Conservation (phyloP, 2,329 filamentous ascomycete species). For the Trichoderma sp. region DNA sequence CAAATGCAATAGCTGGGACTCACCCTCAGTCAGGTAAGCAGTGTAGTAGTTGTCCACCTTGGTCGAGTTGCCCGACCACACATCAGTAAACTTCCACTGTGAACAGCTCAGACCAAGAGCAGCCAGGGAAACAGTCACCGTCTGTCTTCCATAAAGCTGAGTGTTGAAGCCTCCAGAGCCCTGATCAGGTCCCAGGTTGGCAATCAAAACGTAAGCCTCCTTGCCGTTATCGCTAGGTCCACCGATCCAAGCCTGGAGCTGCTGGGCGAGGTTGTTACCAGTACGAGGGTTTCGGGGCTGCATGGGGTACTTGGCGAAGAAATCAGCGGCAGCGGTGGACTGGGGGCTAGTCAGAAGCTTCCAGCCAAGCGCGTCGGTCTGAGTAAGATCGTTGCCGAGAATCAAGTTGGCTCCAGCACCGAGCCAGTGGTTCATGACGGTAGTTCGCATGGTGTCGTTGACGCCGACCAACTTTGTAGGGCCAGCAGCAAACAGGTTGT, state of each 20-base stretch:
- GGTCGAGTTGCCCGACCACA: conserved; percentile 19
- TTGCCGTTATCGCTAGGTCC: conserved; percentile 13
- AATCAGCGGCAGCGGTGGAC: conserved; percentile 14
- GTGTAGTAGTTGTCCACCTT: conserved; percentile 11
- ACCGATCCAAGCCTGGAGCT: conserved; percentile 21
- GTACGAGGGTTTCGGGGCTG: conserved; percentile 22
- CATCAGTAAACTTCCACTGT: conserved; percentile 14
- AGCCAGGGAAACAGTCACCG: conserved; percentile 14
- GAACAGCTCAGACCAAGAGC: conserved; percentile 2
- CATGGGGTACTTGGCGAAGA: conserved; percentile 24
- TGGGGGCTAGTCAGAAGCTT: conserved; percentile 15
- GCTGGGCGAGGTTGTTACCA: conserved; percentile 19
- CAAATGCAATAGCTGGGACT: conserved; percentile 17
- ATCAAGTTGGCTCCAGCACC: conserved; percentile 9
- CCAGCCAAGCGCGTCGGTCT: conserved; percentile 10
- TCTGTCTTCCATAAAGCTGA: conserved; percentile 2
- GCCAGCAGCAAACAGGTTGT: conserved; percentile 4
- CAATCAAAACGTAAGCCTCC: conserved; percentile 22
- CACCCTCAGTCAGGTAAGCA: conserved; percentile 16
- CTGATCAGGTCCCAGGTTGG: conserved; percentile 20
- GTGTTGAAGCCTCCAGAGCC: conserved; percentile 14
- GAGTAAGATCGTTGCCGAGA: conserved; percentile 9
- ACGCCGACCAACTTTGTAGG: background rate
- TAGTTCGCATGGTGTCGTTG: conserved; percentile 16
- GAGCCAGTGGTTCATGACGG: conserved; percentile 17